phyloP scores from a whole-genome alignment of 148 eudicot genomes.

The Drosera capensis region DNA sequence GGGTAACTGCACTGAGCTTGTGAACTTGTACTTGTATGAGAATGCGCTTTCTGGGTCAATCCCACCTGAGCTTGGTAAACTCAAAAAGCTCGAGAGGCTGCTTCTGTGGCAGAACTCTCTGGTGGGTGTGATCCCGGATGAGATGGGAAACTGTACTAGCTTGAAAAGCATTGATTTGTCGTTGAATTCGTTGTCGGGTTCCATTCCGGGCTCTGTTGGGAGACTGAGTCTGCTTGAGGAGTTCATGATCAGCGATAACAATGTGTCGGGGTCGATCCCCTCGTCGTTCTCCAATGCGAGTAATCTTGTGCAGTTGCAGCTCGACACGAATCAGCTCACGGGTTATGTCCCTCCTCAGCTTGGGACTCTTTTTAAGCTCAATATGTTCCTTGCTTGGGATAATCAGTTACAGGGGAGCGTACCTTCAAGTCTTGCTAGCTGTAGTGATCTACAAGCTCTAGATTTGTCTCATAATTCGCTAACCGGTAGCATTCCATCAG shows the following conservation, averaged over 20 bases:
- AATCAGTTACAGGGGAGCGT: constrained; percentile 66
- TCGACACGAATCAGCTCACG: constrained; percentile 62
- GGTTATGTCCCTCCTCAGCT: constrained; percentile 60
- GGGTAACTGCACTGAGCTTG: constrained; percentile 71
- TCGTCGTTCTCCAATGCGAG: constrained; percentile 46
- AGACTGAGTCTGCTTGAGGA: constrained; percentile 38
- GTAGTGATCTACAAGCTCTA: constrained; percentile 49
- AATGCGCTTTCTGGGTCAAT: constrained; percentile 69
- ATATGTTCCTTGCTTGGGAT: constrained; percentile 67
- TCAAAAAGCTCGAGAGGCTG: constrained; percentile 53
- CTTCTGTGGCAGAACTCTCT: constrained; percentile 70
- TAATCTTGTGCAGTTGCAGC: constrained; percentile 50
- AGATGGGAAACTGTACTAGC: constrained; percentile 53
- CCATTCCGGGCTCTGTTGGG: constrained; percentile 52
- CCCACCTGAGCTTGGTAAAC: constrained; percentile 58
- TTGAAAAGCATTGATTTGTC: constrained; percentile 51
- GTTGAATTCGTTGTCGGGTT: constrained; percentile 51
- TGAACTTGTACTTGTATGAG: constrained; percentile 50
- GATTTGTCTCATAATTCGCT: constrained; percentile 76
- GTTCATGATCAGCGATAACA: constrained; percentile 69
- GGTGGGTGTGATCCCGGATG: constrained; percentile 57
- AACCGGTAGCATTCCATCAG: constrained; percentile 49
- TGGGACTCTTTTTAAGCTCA: constrained; percentile 31
- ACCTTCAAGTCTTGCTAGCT: constrained; percentile 44
- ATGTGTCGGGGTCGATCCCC: constrained; percentile 67